Conservation (phyloP, 768 basidiomycete genomes). For the Amanita phalloides region DNA sequence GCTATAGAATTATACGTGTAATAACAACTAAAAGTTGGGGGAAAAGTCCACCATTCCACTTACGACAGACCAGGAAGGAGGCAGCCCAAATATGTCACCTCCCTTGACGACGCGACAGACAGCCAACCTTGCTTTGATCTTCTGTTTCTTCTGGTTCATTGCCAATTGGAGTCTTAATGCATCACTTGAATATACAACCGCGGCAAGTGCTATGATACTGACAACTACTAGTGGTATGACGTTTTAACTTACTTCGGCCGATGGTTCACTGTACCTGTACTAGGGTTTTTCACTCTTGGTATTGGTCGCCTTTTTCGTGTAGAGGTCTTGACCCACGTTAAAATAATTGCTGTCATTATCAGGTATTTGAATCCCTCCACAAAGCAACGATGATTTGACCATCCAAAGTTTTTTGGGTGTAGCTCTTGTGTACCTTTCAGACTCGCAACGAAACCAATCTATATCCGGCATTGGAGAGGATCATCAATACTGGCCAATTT, state of each 20-base stretch:
- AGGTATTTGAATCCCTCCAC: slow-evolving; percentile 37
- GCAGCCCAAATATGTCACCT: background rate
- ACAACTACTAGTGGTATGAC: slow-evolving; percentile 79
- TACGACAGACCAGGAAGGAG: background rate
- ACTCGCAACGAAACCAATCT: slow-evolving; percentile 33
- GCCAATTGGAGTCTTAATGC: slow-evolving; percentile 92
- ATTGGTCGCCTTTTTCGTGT: slow-evolving; percentile 77
- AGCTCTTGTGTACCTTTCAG: slow-evolving; percentile 80
- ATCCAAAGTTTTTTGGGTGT: slow-evolving; percentile 67
- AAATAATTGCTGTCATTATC: slow-evolving; percentile 65
- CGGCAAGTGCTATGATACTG: slow-evolving; percentile 88
- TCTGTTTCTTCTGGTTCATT: slow-evolving; percentile 87
- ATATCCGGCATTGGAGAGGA: slow-evolving; percentile 8
- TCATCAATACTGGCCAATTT: slow-evolving; percentile 27
- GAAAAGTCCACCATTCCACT: background rate
- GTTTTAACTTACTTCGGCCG: background rate
- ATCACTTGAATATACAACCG: slow-evolving; percentile 77
- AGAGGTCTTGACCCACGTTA: slow-evolving; percentile 62
- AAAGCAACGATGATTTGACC: background rate
- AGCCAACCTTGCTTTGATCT: slow-evolving; percentile 61
- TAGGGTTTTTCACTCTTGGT: slow-evolving; percentile 89
- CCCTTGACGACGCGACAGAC: slow-evolving; percentile 57
- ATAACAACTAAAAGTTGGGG: background rate
- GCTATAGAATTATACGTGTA: background rate
- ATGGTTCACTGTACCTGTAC: slow-evolving; percentile 1